Base-by-base conservation (phyloP, 2,329 filamentous ascomycete species). In the Monosporascus sp. region DNA sequence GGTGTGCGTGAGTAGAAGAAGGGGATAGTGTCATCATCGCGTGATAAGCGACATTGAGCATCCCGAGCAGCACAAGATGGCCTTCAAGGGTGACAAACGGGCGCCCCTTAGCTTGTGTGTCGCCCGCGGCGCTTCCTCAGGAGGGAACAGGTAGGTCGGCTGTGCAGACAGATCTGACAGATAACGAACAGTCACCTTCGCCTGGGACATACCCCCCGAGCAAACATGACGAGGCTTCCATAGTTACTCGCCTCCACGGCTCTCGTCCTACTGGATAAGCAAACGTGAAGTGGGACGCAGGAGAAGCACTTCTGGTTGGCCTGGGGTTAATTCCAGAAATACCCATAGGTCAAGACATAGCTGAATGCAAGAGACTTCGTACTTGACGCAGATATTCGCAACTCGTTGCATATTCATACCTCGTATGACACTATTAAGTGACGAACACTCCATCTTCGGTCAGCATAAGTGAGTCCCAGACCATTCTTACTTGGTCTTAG, bases 221-320 rank as follows among this genome's bases (percentile, higher is more conserved):
- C 60, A 62, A 62, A 61, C 60, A 60, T 50, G 52, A 55, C 50
- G 43, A 55, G 52, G 49, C 31, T 38, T 22, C 20, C 18, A 43
- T 43, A n/a, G 57, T 59, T 57, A 55, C 52, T 56, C 57, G 54
- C 50, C 46, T 56, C 59, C 60, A 61, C 55, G 55, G 58, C 52
- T 52, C 55, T 59, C 53, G 62, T 65, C 58, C 52, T 60, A 62
- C 61, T 57, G 48, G 54, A 53, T 43, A 57, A 48, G 60, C 63
- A 66, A 66, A 65, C 63, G 60, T 58, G 55, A 56, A 52, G 63
- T 65, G 53, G 64, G 62, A 65, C 63, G 61, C 43, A 58, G 55
- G 58, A 58, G 57, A 53, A 56, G 55, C 58, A 58, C 52, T 48
- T 49, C 43, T 46, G 17, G 43, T 25, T 46, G 24, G 43, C 24